These are phyloP conservation scores for Aspergillus thermomutatus DNA, from an alignment of 2,329 filamentous ascomycete species.

Conservation along the genomic window DNA sequence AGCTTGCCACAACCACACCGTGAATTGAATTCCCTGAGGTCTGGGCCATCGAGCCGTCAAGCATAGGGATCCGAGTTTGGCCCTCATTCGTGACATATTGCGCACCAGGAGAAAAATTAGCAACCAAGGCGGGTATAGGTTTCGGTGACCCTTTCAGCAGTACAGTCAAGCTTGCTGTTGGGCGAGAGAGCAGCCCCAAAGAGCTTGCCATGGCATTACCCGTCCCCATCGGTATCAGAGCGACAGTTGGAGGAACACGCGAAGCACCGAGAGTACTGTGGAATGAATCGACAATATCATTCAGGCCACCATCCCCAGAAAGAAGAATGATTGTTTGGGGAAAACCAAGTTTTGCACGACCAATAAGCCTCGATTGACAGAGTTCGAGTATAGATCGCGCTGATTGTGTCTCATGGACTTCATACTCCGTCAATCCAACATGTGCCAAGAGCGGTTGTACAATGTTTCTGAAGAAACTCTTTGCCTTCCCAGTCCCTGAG, in stretches of 20 bases:
- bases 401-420: conserved; percentile 61
- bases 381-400: conserved; percentile 64
- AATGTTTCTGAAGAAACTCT: conserved; percentile 53
- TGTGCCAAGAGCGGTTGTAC: conserved; percentile 55
- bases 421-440: conserved; percentile 48
- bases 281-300: conserved; percentile 75
- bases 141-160: conserved; percentile 57
- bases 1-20: conserved; percentile 82
- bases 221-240: conserved; percentile 52
- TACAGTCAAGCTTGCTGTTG: conserved; percentile 50
- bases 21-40: conserved; percentile 44
- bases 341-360: conserved; percentile 46
- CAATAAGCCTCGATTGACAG: conserved; percentile 49
- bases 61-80: conserved; percentile 37
- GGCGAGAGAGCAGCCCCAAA: conserved; percentile 27
- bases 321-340: conserved; percentile 69
- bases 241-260: conserved; percentile 53
- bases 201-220: conserved; percentile 47
- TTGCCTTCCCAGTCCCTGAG: conserved; percentile 61
- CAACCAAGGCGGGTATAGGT: conserved; percentile 61
- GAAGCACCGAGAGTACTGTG: conserved; percentile 15
- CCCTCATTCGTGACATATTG: conserved; percentile 43
- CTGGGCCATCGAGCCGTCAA: conserved; percentile 13
- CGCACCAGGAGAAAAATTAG: conserved; percentile 59
- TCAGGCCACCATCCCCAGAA: conserved; percentile 81